Base-by-base conservation (phyloP, 2,329 filamentous ascomycete genomes). In the Zalaria sp. region DNA sequence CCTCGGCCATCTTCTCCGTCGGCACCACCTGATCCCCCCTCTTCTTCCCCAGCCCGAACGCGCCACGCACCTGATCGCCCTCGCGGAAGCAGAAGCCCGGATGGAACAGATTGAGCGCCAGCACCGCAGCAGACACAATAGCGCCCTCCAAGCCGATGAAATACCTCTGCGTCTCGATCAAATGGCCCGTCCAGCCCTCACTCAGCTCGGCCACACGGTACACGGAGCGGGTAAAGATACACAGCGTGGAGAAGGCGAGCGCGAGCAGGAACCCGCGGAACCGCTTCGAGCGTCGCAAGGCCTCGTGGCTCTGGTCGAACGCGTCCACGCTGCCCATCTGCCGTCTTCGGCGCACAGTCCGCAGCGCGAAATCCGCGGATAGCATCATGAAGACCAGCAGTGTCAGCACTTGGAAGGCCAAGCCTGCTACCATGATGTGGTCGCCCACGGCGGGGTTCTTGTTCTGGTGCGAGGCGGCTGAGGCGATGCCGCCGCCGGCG, bases 171-270 rank as follows among this genome's bases (percentile, higher is more conserved):
- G 71, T 54, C 49, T 68, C 64, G 55, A 69, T 71, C 50, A 83
- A 57, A 25, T 66, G 57, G 0, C 78, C 77, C 3, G 53, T 58
- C 72, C 77, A 85, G 1, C 80, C 80, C 40, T 72, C 64, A 47
- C 69, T 73, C 47, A 84, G 60, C 66, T 84, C 79, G 0, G 72
- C 73, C 25, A 81, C 72, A 42, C 81, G 71, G 58, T 77, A 84
- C 35, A 77, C 71, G 48, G 72, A 77, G 5, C 81, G 67, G 51
- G 73, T 72, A 46, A 83, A 72, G 51, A 84, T 76, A 49, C 40
- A 27, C n/a, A 44, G 10, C n/a, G 40, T 41, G 1, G 28, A 31
- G 25, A 41, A 39, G 3, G 31, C 10, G 3, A 39, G 40, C 6
- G 36, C 39, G 18, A 25, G 5, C 5, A 41, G 38, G 3, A 44